Percentiles rank a stretch among this genome's conserved stretches.
Evolutionary conservation across 179 eudicot species (phyloP).

Genomic region (Silene vulgaris): DNA sequence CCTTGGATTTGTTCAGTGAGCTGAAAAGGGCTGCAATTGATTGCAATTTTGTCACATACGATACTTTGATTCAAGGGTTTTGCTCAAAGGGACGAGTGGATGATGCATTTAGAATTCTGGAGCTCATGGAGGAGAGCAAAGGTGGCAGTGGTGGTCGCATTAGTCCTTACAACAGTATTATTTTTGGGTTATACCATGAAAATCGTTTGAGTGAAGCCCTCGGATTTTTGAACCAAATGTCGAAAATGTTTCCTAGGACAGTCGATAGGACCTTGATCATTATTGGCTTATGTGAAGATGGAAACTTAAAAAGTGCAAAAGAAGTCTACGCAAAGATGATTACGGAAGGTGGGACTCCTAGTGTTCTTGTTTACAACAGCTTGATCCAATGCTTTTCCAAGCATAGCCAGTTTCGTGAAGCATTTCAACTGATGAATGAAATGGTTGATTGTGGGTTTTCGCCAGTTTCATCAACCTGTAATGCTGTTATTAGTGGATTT

Average conservation of each 20-base stretch:
- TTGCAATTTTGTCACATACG: constrained; percentile 54
- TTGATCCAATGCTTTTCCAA: constrained; percentile 48
- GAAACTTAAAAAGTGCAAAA: constrained; percentile 44
- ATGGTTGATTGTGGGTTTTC: constrained; percentile 51
- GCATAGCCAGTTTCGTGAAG: constrained; percentile 39
- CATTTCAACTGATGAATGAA: constrained; percentile 62
- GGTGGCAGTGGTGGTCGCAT: constrained; percentile 43
- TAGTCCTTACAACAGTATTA: constrained; percentile 66
- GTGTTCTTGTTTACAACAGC: constrained; percentile 56
- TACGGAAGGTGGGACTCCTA: constrained; percentile 58
- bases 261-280: constrained; percentile 55
- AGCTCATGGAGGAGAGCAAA: constrained; percentile 60
- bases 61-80: constrained; percentile 54
- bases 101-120: constrained; percentile 61
- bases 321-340: constrained; percentile 50
- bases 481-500: constrained; percentile 44
- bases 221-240: constrained; percentile 57
- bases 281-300: constrained; percentile 42
- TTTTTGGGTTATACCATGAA: constrained; percentile 64
- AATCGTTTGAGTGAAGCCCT: constrained; percentile 44
- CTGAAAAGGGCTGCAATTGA: constrained; percentile 66
- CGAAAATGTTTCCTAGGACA: constrained; percentile 64
- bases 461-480: constrained; percentile 51
- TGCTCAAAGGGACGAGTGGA: constrained; percentile 54
- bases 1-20: constrained; percentile 71